Evolutionary conservation across 805 yeast species (phyloP).

Genomic region (Saccharomycopsis javanensis): DNA sequence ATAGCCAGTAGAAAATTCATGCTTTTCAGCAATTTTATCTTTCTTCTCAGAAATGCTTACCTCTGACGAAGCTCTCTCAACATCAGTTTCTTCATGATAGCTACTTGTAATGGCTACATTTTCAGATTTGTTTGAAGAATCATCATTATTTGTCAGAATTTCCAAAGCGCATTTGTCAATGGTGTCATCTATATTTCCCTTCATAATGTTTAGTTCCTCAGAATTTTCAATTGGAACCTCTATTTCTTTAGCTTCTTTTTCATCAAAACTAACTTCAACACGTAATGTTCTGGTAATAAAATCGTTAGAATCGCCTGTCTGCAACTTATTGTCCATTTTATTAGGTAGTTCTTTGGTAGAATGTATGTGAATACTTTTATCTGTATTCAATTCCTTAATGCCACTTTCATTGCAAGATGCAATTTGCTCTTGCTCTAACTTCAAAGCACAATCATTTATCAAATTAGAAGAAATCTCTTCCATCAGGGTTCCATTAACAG

Average conservation of each 20-base stretch:
- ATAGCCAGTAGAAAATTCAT: neutral
- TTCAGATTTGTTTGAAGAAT: neutral
- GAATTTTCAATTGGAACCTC: neutral
- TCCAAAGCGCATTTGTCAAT: no score
- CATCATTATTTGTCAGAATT: no score
- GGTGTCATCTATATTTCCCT: no score
- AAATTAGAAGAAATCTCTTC: no score
- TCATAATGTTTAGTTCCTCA: neutral
- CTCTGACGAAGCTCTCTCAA: neutral
- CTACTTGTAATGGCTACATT: neutral
- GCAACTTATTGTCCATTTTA: neutral
- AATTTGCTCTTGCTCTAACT: no score
- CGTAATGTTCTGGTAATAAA: neutral
- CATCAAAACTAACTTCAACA: neutral
- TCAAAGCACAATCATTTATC: no score
- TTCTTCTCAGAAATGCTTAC: neutral
- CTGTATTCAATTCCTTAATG: no score
- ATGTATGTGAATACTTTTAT: no score
- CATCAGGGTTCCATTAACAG: no score
- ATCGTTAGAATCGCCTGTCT: neutral
- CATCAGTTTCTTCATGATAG: neutral
- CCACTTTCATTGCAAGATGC: no score
- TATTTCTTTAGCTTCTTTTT: neutral
- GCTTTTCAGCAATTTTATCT: neutral
- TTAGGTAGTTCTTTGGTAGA: neutral